Conservation (phyloP, 306 rosid genomes). For the Benincasa hispida region DNA sequence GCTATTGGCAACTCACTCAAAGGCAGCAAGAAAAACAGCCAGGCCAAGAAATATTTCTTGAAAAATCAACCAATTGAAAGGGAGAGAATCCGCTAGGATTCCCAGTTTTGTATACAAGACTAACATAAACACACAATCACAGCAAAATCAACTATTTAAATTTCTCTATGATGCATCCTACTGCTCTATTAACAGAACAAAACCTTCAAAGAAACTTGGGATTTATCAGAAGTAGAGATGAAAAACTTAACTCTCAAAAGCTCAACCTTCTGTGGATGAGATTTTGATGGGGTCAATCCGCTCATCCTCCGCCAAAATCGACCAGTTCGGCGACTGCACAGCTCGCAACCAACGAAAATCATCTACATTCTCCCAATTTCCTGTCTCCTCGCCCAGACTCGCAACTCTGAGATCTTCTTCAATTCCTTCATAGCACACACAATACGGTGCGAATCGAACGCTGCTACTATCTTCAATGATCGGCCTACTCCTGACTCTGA, state of each 20-base stretch:
- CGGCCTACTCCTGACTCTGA: slow-evolving; percentile 86
- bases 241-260: background rate
- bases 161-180: background rate
- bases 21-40: background rate
- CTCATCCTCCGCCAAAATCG: slow-evolving; percentile 54
- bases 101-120: background rate
- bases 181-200: background rate
- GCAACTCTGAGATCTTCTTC: slow-evolving; percentile 55
- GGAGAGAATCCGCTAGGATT: background rate
- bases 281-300: slow-evolving; percentile 34
- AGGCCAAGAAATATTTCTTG: background rate
- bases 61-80: background rate
- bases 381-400: slow-evolving; percentile 44
- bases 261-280: background rate
- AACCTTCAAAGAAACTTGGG: background rate
- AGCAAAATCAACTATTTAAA: background rate
- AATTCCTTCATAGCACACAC: slow-evolving; percentile 55
- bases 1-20: background rate
- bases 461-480: slow-evolving; percentile 55
- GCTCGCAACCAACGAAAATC: slow-evolving; percentile 77
- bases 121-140: background rate
- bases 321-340: slow-evolving; percentile 79
- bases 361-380: slow-evolving; percentile 82
- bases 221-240: background rate
- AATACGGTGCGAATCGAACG: slow-evolving; percentile 66